Conservation (phyloP, 2,329 filamentous ascomycete species). For the Aureobasidium vineae region DNA sequence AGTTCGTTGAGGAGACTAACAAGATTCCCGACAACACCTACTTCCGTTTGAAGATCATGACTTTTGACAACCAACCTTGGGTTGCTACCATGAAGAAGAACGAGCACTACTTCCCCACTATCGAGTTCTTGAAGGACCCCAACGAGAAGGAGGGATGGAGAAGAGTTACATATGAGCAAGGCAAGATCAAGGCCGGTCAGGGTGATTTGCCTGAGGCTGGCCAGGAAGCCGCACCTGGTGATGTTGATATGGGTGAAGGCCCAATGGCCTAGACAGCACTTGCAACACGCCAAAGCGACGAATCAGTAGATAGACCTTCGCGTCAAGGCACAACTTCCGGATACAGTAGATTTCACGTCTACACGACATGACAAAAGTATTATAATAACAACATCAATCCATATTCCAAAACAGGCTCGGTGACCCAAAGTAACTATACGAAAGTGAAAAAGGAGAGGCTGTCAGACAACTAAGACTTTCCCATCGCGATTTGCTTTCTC, state of each 20-base stretch:
- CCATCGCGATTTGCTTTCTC: too few species aligned
- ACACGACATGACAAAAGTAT: not conserved
- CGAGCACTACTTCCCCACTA: conserved; percentile 83
- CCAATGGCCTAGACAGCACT: not conserved
- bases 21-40: conserved; percentile 96
- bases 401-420: not conserved
- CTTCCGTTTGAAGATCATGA: conserved; percentile 95
- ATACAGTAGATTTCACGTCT: not conserved
- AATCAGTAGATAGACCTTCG: not conserved
- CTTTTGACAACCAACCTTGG: conserved; percentile 98
- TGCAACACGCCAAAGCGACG: not conserved
- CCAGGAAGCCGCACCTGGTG: conserved; percentile 13
- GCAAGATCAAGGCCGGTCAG: conserved; percentile 39
- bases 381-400: not conserved
- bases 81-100: conserved; percentile 99
- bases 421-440: not conserved
- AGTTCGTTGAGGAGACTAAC: conserved; percentile 76
- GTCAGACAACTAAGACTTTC: not conserved
- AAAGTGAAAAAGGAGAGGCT: not conserved
- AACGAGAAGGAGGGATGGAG: conserved; percentile 56
- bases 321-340: not conserved
- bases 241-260: conserved; percentile 17
- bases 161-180: conserved; percentile 55
- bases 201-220: conserved; percentile 32
- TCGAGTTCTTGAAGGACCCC: conserved; percentile 61